phyloP scores from a whole-genome alignment of 2,329 filamentous ascomycete genomes.

The Celoporthe dispersa region DNA sequence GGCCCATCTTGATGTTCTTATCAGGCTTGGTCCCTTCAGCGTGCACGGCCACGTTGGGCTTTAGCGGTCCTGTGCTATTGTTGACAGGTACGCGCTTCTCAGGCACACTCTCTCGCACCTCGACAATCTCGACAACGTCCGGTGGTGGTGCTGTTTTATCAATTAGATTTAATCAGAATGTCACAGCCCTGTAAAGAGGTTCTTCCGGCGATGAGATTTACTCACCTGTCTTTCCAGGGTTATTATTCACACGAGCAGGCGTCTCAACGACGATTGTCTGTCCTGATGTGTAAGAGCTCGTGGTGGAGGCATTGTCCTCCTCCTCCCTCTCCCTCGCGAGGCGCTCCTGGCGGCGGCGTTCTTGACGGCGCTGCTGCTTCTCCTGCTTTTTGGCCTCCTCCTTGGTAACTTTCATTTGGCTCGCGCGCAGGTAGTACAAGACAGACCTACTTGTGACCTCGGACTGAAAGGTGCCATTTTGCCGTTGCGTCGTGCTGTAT shows the following conservation, averaged over 20 bases:
- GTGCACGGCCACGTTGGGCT: background rate
- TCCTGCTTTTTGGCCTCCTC: slow-evolving; percentile 3
- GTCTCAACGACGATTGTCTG: slow-evolving; percentile 4
- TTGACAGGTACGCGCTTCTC: background rate
- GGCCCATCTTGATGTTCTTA: background rate
- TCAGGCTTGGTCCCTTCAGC: background rate
- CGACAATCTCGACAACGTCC: background rate
- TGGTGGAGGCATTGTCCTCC: slow-evolving; percentile 1
- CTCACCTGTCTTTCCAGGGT: background rate
- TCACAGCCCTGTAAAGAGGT: background rate
- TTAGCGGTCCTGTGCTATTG: background rate
- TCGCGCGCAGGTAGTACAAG: background rate
- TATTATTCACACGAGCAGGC: no score
- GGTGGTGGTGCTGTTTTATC: background rate
- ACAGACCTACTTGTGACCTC: slow-evolving; percentile 9
- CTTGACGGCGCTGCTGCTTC: slow-evolving; percentile 9
- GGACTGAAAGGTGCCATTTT: slow-evolving; percentile 17
- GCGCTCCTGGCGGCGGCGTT: slow-evolving; percentile 2
- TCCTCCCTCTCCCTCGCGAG: background rate
- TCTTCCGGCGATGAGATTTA: background rate
- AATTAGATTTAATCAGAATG: background rate
- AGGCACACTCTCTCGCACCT: background rate
- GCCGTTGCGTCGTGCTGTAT: background rate
- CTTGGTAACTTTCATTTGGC: background rate
- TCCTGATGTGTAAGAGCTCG: background rate